phyloP scores from a whole-genome alignment of 495 filamentous ascomycete genomes.

The Terfezia claveryi region DNA sequence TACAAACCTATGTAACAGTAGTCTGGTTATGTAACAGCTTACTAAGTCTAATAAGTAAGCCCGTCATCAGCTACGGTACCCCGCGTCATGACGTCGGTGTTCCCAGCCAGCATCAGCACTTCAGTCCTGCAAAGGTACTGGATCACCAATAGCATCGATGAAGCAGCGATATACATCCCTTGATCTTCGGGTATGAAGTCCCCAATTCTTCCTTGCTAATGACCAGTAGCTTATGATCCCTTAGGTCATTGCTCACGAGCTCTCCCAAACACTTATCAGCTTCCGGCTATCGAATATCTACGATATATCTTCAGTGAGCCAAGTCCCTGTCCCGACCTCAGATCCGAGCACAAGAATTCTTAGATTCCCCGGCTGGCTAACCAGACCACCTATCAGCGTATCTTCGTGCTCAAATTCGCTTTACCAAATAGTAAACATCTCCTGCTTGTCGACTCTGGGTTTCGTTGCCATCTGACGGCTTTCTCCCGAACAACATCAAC shows the following conservation, averaged over 20 bases:
- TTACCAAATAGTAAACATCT: constrained; percentile 65
- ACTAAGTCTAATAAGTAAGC: too few species aligned
- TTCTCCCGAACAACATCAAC: constrained; percentile 70
- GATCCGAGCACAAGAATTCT: not conserved
- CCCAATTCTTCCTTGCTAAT: not conserved
- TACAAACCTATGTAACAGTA: too few species aligned
- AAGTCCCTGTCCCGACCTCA: too few species aligned
- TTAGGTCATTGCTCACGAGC: constrained; percentile 71
- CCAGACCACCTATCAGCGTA: constrained; percentile 30
- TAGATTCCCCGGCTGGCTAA: not conserved
- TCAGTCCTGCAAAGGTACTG: too few species aligned
- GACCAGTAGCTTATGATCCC: not conserved
- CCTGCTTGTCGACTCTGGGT: constrained; percentile 79
- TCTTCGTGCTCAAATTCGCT: constrained; percentile 69
- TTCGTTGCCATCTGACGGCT: constrained; percentile 80
- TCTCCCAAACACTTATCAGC: constrained; percentile 46
- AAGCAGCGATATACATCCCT: constrained; percentile 94
- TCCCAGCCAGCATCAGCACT: too few species aligned
- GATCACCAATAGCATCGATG: constrained; percentile 33
- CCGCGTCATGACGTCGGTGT: too few species aligned
- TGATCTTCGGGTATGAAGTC: constrained; percentile 48
- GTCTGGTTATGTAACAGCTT: too few species aligned
- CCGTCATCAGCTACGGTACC: too few species aligned
- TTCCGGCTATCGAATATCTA: constrained; percentile 84
- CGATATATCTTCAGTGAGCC: constrained; percentile 59